Conservation (phyloP, 495 filamentous ascomycete genomes). For the Saxophila tyrrhenica region DNA sequence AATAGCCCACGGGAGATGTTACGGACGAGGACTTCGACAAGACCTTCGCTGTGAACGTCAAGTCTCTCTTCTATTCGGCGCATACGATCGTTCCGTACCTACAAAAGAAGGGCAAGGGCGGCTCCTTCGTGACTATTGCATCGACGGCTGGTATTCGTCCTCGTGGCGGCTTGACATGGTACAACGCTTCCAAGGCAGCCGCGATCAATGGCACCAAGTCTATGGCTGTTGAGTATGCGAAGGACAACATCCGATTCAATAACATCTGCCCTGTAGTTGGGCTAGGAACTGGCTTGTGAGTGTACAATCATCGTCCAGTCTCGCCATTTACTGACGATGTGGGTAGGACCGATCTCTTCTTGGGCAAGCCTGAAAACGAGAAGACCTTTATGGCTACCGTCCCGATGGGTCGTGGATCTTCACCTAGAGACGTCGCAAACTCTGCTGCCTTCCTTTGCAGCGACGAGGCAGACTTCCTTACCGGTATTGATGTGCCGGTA, state of each 20-base stretch:
- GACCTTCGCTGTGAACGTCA: conserved; percentile 22
- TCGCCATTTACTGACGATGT: conserved; percentile 28
- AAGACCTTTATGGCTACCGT: conserved; percentile 56
- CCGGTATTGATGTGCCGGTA: conserved; percentile 53
- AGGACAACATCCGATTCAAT: conserved; percentile 23
- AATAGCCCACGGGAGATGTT: conserved; percentile 17
- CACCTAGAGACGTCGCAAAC: conserved; percentile 55
- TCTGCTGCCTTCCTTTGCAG: conserved; percentile 56
- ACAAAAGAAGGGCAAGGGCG: conserved; percentile 20
- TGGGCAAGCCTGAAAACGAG: conserved; percentile 55
- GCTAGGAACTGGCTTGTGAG: conserved; percentile 18
- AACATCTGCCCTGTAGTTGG: conserved; percentile 17
- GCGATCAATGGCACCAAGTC: conserved; percentile 22
- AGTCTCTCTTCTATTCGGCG: conserved; percentile 21
- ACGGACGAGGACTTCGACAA: conserved; percentile 25
- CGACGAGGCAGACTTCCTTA: conserved; percentile 57
- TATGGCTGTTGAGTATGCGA: conserved; percentile 21
- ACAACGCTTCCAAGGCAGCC: conserved; percentile 22
- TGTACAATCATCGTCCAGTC: too few species aligned
- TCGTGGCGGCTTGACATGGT: conserved; percentile 22
- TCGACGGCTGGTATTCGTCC: conserved; percentile 23
- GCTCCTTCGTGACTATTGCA: conserved; percentile 22
- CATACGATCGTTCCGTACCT: conserved; percentile 20
- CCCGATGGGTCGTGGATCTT: conserved; percentile 52
- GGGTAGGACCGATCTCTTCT: conserved; percentile 53